phyloP scores from a whole-genome alignment of 73 alveolate species.

The Tetrahymena thermophila region DNA sequence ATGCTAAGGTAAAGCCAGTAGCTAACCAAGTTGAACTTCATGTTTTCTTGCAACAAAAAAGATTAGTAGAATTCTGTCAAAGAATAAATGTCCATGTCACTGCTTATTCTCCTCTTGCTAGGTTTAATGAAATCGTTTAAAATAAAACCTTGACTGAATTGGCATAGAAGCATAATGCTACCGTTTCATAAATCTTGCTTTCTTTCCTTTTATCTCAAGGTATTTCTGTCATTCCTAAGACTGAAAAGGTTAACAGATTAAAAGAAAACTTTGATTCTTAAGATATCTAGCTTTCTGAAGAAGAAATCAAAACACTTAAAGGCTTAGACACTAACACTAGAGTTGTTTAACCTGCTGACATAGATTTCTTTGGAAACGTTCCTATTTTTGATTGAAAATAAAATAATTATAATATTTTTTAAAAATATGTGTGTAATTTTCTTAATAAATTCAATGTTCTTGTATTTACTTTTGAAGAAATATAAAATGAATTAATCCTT shows the following conservation, averaged over 20 bases:
- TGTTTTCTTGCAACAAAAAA: constrained; percentile 47
- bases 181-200: constrained; percentile 60
- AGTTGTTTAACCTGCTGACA: background rate
- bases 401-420: background rate
- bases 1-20: constrained; percentile 62
- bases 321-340: background rate
- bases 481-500: background rate
- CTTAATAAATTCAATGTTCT: background rate
- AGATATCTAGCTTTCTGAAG: background rate
- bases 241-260: constrained; percentile 55
- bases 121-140: constrained; percentile 30
- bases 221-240: constrained; percentile 63
- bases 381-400: background rate
- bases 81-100: constrained; percentile 44
- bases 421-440: background rate
- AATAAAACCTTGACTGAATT: constrained; percentile 39
- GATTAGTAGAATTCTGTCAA: constrained; percentile 31
- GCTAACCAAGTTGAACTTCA: constrained; percentile 71
- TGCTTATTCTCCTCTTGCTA: constrained; percentile 65
- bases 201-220: constrained; percentile 64
- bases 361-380: background rate
- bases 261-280: constrained; percentile 48
- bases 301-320: background rate
- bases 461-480: background rate
- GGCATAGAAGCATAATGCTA: constrained; percentile 54